A percentile compares a stretch with the other conserved stretches of the same genome.
These are phyloP conservation scores for Hebeloma cylindrosporum DNA, from an alignment of 768 basidiomycete species.

Conservation along the genomic window DNA sequence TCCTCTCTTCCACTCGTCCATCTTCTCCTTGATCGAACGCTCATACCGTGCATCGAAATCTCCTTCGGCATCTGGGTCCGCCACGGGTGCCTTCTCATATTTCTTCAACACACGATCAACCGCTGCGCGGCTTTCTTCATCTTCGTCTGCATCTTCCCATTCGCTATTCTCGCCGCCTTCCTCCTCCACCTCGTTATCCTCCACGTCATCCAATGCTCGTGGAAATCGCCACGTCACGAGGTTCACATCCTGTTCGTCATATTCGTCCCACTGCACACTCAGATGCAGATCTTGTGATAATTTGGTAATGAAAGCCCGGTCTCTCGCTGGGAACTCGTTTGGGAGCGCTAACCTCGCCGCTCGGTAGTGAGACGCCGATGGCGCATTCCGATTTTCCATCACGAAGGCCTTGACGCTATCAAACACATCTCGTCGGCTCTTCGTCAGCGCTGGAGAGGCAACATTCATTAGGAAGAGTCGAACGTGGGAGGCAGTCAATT, in stretches of 20 bases:
- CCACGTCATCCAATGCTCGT: conserved; percentile 34
- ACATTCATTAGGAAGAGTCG: not conserved
- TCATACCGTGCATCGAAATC: conserved; percentile 82
- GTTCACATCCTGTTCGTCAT: conserved; percentile 79
- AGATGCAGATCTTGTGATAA: conserved; percentile 80
- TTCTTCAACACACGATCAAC: conserved; percentile 82
- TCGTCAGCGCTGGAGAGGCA: conserved; percentile 58
- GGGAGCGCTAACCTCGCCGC: conserved; percentile 59
- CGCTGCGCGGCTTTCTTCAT: conserved; percentile 70
- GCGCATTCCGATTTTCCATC: conserved; percentile 37
- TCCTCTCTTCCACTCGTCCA: conserved; percentile 87
- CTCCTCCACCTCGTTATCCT: conserved; percentile 33
- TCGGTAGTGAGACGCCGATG: conserved; percentile 32
- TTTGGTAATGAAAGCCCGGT: conserved; percentile 75
- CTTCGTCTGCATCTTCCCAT: conserved; percentile 61
- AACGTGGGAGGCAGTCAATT: not conserved
- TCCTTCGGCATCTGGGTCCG: conserved; percentile 67
- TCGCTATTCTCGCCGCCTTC: conserved; percentile 43
- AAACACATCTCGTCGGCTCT: conserved; percentile 74
- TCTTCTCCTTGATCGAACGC: conserved; percentile 70
- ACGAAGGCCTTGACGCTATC: conserved; percentile 79
- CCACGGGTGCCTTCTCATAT: conserved; percentile 82
- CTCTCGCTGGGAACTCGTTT: conserved; percentile 78
- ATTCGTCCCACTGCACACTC: conserved; percentile 89
- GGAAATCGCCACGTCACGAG: conserved; percentile 70